Conservation (phyloP, 176 grass and related monocot species). For the Oryza glaberrima region DNA sequence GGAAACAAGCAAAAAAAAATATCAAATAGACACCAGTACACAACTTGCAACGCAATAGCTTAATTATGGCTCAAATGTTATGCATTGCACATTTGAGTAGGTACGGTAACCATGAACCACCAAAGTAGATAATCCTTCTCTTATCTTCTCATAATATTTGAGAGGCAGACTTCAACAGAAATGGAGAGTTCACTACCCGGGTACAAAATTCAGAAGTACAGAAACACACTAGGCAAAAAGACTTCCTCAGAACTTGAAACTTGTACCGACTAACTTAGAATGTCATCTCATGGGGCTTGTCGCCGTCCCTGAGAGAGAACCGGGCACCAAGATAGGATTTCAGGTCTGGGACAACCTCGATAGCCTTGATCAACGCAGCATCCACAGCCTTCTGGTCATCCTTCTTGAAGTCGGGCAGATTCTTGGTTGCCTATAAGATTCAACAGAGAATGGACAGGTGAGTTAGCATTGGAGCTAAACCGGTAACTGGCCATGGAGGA, state of each 20-base stretch:
- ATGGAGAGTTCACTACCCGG: conserved; percentile 31
- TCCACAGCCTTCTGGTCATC: conserved; percentile 93
- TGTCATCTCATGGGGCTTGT: conserved; percentile 91
- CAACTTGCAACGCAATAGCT: neutral
- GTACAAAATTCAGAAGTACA: conserved; percentile 45
- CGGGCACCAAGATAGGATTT: conserved; percentile 72
- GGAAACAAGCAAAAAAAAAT: neutral
- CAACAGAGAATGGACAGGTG: neutral
- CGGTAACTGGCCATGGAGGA: neutral
- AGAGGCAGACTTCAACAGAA: conserved; percentile 32
- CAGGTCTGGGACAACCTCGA: conserved; percentile 77
- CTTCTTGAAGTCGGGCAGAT: conserved; percentile 72
- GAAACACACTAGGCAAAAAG: conserved; percentile 42
- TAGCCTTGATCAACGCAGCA: conserved; percentile 64
- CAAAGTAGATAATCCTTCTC: neutral
- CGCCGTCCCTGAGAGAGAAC: conserved; percentile 85
- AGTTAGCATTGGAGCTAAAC: neutral
- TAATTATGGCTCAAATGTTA: neutral
- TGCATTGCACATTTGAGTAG: neutral
- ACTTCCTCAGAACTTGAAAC: conserved; percentile 26
- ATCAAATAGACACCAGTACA: neutral
- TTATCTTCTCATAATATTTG: conserved; percentile 52
- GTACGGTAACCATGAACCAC: neutral
- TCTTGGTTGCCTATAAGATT: conserved; percentile 53
- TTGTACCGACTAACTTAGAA: conserved; percentile 55